Conservation (phyloP, 1,284 basidiomycete genomes). For the Moniliophthora roreri region DNA sequence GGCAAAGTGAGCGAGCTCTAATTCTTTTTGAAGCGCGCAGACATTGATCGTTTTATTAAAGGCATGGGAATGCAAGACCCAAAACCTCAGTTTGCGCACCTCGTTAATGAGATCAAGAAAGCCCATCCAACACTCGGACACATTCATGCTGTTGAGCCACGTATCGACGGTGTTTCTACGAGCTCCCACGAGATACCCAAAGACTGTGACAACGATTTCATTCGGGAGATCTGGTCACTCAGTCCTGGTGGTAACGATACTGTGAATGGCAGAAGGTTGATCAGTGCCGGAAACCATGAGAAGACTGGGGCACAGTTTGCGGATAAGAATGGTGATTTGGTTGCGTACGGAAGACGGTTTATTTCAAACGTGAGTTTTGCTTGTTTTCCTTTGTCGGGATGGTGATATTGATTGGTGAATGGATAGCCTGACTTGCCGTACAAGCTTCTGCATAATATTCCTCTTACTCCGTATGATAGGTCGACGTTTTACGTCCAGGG, state of each 20-base stretch:
- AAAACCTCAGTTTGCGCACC: no score
- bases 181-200: not conserved
- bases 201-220: slow-evolving; percentile 23
- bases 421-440: slow-evolving; percentile 44
- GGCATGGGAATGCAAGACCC: no score
- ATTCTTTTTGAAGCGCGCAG: no score
- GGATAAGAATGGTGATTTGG: slow-evolving; percentile 32
- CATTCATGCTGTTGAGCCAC: slow-evolving; percentile 47
- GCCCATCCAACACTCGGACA: no score
- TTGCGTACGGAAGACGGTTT: slow-evolving; percentile 48
- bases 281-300: no score
- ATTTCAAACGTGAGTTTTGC: slow-evolving; percentile 37
- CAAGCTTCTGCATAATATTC: no score
- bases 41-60: no score
- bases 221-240: slow-evolving; percentile 27
- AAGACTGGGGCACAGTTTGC: no score
- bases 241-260: slow-evolving; percentile 33
- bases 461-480: slow-evolving; percentile 18
- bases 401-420: not conserved
- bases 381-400: not conserved
- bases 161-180: slow-evolving; percentile 21
- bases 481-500: slow-evolving; percentile 22
- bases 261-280: slow-evolving; percentile 25
- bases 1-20: no score
- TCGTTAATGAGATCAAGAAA: no score